Evolutionary conservation across 163 green algal species (phyloP).

Genomic region (Trebouxiophyceae sp.): DNA sequence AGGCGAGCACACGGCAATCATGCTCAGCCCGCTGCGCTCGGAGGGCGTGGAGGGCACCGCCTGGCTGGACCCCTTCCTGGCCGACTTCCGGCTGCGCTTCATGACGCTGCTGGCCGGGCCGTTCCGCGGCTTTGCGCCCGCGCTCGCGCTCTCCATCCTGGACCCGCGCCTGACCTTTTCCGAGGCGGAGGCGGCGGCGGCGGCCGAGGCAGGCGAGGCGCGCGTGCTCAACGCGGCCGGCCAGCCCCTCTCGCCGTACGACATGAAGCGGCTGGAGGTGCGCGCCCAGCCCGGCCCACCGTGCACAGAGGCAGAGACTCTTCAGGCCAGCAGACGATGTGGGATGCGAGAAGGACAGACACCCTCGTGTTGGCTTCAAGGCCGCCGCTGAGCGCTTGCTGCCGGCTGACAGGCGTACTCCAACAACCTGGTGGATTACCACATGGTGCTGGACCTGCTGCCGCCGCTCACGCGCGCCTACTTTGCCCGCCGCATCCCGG

Average conservation of each 20-base stretch:
- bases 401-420: slow-evolving; percentile 76
- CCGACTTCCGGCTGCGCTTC: slow-evolving; percentile 77
- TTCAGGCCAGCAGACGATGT: background rate
- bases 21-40: slow-evolving; percentile 68
- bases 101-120: slow-evolving; percentile 62
- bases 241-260: slow-evolving; percentile 59
- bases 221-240: slow-evolving; percentile 36
- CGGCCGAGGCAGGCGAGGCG: background rate
- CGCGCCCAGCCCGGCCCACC: no score
- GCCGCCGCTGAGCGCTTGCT: background rate
- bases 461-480: slow-evolving; percentile 70
- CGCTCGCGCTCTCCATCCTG: slow-evolving; percentile 81
- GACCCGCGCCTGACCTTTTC: slow-evolving; percentile 74
- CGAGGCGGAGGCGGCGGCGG: slow-evolving; percentile 48
- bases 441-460: slow-evolving; percentile 91
- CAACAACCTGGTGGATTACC: slow-evolving; percentile 91
- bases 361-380: no score
- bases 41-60: slow-evolving; percentile 46
- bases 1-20: slow-evolving; percentile 90
- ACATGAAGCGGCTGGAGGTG: slow-evolving; percentile 87
- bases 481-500: slow-evolving; percentile 70
- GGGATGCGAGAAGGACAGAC: no score
- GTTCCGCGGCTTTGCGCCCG: slow-evolving; percentile 69
- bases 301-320: background rate
- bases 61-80: slow-evolving; percentile 79